Evolutionary conservation across 768 basidiomycete genomes (phyloP).

Genomic region (Terana coerulea): DNA sequence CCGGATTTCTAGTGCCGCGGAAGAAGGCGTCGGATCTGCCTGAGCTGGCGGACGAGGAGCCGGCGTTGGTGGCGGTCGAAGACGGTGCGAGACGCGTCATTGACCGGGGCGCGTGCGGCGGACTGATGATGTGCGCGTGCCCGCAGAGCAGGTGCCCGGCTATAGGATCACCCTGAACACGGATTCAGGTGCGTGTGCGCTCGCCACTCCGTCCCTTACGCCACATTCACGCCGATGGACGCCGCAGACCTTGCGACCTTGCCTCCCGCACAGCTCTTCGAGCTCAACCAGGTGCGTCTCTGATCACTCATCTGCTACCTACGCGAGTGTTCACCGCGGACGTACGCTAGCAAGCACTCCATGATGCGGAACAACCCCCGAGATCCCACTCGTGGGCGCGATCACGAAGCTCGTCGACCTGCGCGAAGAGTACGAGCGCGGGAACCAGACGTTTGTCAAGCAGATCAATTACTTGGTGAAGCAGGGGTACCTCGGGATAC

Average conservation of each 20-base stretch:
- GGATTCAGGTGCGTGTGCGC: background rate
- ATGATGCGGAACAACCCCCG: constrained; percentile 1
- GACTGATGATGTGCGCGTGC: no score
- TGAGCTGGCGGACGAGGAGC: no score
- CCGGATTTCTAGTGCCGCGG: no score
- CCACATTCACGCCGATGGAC: background rate
- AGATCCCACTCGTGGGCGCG: background rate
- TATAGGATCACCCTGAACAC: no score
- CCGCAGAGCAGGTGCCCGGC: no score
- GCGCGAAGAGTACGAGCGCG: constrained; percentile 64
- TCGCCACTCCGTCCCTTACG: background rate
- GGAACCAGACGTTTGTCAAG: constrained; percentile 53
- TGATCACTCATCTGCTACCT: background rate
- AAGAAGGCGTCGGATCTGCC: no score
- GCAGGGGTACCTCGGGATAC: constrained; percentile 61
- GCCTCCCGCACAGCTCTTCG: constrained; percentile 4
- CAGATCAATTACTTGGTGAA: constrained; percentile 71
- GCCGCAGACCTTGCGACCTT: constrained; percentile 5
- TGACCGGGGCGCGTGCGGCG: no score
- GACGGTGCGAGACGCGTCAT: no score
- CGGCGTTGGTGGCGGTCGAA: no score
- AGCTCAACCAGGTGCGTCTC: constrained; percentile 7
- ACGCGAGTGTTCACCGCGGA: background rate
- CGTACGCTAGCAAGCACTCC: background rate
- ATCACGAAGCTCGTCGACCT: constrained; percentile 25